Percentiles rank a stretch among this genome's conserved stretches.
phyloP scores from a whole-genome alignment of 1,284 basidiomycete species.

The Tilletia setariae region DNA sequence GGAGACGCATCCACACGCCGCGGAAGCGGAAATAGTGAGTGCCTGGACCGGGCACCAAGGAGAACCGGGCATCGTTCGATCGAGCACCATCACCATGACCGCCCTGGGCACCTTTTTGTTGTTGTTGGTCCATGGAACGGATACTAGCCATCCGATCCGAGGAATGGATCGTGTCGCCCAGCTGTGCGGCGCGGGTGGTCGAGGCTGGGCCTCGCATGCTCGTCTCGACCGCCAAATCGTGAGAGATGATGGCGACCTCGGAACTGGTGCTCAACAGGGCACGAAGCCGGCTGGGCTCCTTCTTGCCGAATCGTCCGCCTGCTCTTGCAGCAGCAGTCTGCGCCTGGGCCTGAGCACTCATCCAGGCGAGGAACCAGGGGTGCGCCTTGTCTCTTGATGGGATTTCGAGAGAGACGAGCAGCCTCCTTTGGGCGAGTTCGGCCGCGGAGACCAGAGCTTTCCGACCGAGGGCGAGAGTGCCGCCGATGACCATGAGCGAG shows the following conservation, averaged over 20 bases:
- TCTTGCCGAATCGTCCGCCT: background rate
- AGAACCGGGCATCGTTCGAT: constrained; percentile 66
- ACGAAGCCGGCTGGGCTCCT: background rate
- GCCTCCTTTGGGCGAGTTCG: constrained; percentile 74
- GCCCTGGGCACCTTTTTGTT: no score
- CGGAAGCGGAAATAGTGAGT: constrained; percentile 87
- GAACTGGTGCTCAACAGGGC: constrained; percentile 29
- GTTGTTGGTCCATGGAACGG: constrained; percentile 51
- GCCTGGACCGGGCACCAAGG: constrained; percentile 90
- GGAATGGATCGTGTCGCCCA: constrained; percentile 4
- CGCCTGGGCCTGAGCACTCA: constrained; percentile 61
- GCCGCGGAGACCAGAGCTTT: constrained; percentile 67
- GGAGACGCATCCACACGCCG: constrained; percentile 85
- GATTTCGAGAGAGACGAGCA: constrained; percentile 93
- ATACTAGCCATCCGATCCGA: constrained; percentile 62
- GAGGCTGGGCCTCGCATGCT: background rate
- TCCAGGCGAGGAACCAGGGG: constrained; percentile 97
- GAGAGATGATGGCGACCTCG: constrained; percentile 54
- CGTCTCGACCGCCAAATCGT: constrained; percentile 93
- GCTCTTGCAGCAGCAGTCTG: background rate
- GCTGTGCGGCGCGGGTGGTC: background rate
- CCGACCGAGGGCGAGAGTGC: constrained; percentile 37
- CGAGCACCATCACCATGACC: constrained; percentile 73
- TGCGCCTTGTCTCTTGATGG: constrained; percentile 92
- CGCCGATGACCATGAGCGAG: constrained; percentile 51